These are phyloP conservation scores for Zygosaccharomyces bailii DNA, from an alignment of 805 yeast species.

Conservation along the genomic window DNA sequence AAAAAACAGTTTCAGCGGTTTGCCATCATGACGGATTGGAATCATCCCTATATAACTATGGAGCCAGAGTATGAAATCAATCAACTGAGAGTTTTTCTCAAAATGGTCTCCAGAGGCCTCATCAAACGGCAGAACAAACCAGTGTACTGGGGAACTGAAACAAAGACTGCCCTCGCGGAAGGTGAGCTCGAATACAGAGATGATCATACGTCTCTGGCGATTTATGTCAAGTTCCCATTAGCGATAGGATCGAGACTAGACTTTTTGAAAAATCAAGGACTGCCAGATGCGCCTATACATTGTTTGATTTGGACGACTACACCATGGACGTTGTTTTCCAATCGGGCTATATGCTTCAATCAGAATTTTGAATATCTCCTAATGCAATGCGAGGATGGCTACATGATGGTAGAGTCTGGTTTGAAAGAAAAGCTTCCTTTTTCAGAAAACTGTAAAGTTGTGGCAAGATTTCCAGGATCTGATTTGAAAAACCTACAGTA, in stretches of 20 bases:
- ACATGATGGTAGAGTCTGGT: conserved; percentile 56
- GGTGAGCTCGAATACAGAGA: conserved; percentile 89
- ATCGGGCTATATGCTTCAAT: conserved; percentile 76
- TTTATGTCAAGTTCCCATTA: conserved; percentile 64
- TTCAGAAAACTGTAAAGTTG: conserved; percentile 21
- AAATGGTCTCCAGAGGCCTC: conserved; percentile 60
- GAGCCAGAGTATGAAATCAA: conserved; percentile 64
- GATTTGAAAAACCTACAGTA: conserved; percentile 45
- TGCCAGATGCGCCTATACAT: conserved; percentile 17
- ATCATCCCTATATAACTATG: conserved; percentile 69
- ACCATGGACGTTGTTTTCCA: conserved; percentile 94
- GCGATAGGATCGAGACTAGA: conserved; percentile 23
- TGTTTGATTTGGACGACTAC: conserved; percentile 94
- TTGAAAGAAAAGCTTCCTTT: conserved; percentile 40
- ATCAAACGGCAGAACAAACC: conserved; percentile 87
- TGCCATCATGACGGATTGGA: conserved; percentile 84
- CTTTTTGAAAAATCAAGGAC: conserved; percentile 9
- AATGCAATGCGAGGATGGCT: conserved; percentile 37
- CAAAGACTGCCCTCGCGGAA: conserved; percentile 92
- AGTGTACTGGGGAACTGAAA: conserved; percentile 96
- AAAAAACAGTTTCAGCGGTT: conserved; percentile 58
- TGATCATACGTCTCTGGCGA: conserved; percentile 64
- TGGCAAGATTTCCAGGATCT: conserved; percentile 41
- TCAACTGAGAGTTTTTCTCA: conserved; percentile 68
- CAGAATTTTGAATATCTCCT: conserved; percentile 55